phyloP scores from a whole-genome alignment of 2,329 filamentous ascomycete species.

The Rosellinia necatrix region DNA sequence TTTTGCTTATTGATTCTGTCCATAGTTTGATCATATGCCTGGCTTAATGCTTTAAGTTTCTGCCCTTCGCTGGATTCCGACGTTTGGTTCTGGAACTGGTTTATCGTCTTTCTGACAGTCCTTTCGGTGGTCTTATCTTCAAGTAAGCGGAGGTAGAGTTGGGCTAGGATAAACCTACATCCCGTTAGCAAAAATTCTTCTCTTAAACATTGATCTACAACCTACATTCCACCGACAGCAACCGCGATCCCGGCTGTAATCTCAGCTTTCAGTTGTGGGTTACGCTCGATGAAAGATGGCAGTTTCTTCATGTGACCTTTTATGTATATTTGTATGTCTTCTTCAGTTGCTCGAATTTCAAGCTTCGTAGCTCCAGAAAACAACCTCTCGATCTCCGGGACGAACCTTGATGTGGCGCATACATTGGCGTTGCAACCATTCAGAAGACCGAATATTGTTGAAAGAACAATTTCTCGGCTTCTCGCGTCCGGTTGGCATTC shows the following conservation, averaged over 20 bases:
- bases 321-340: constrained; percentile 8
- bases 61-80: too few species aligned
- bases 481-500: neutral
- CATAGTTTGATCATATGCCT: constrained; percentile 51
- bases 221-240: constrained; percentile 43
- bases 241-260: constrained; percentile 27
- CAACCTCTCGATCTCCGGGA: neutral
- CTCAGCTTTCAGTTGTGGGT: constrained; percentile 29
- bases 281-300: constrained; percentile 26
- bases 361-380: neutral
- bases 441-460: neutral
- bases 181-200: neutral
- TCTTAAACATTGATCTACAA: neutral
- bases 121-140: constrained; percentile 39
- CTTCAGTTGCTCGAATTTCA: constrained; percentile 12
- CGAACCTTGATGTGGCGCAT: constrained; percentile 10
- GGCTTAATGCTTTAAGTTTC: too few species aligned
- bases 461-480: constrained; percentile 7
- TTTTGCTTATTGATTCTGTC: constrained; percentile 48
- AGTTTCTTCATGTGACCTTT: constrained; percentile 32
- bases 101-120: constrained; percentile 37
- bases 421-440: neutral
- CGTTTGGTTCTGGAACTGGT: constrained; percentile 38
- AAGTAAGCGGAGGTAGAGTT: constrained; percentile 45
- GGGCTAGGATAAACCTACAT: constrained; percentile 47